phyloP scores from a whole-genome alignment of 257 asterid species.

The Capsicum rhomboideum region DNA sequence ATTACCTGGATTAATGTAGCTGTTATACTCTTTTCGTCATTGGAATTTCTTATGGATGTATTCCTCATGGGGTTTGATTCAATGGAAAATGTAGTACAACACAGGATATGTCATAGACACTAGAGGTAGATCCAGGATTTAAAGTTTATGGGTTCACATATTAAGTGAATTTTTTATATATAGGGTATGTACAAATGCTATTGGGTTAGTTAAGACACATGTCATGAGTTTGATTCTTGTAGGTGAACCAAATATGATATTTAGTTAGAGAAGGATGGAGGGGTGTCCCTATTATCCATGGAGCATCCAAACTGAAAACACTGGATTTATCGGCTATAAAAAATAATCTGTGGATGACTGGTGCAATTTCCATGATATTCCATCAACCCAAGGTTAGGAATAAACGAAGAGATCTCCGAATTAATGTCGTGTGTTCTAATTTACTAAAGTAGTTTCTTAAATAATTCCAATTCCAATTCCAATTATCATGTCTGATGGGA shows the following conservation, averaged over 20 bases:
- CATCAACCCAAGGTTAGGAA: neutral
- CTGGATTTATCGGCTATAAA: neutral
- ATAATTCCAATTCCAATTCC: neutral
- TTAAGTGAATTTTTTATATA: neutral
- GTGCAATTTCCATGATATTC: neutral
- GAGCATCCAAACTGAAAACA: neutral
- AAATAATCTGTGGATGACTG: neutral
- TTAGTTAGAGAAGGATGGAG: neutral
- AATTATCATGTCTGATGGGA: neutral
- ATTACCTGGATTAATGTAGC: neutral
- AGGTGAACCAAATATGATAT: neutral
- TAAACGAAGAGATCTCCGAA: neutral
- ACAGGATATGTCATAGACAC: neutral
- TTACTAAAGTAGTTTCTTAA: neutral
- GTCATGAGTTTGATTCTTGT: neutral
- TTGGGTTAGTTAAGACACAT: neutral
- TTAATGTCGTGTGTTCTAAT: neutral
- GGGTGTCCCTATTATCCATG: neutral
- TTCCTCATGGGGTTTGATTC: neutral
- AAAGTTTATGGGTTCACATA: neutral
- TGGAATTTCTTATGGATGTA: neutral
- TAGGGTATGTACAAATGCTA: neutral
- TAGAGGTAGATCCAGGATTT: neutral
- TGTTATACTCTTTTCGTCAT: neutral
- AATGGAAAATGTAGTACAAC: neutral